Evolutionary conservation across 2,329 filamentous ascomycete species (phyloP).

Genomic region (Pestalotiopsis sp.): DNA sequence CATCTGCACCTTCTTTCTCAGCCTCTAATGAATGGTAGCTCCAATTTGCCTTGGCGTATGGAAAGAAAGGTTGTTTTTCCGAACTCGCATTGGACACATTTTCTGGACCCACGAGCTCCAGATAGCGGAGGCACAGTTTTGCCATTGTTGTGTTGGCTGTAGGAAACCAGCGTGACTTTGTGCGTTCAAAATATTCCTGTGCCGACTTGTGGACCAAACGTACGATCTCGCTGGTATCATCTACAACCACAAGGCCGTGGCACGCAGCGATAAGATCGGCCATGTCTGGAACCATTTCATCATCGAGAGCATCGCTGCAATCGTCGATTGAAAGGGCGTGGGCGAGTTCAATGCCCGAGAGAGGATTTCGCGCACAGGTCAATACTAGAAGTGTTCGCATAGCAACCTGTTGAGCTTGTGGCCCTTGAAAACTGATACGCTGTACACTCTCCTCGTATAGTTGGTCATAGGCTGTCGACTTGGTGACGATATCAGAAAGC

Average conservation of each 20-base stretch:
- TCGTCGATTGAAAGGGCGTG: conserved; percentile 41
- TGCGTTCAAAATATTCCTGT: conserved; percentile 43
- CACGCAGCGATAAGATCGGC: neutral
- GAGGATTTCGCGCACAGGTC: conserved; percentile 31
- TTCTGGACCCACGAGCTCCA: conserved; percentile 14
- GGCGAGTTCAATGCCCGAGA: conserved; percentile 36
- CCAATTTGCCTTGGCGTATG: neutral
- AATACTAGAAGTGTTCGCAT: conserved; percentile 41
- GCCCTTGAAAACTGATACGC: conserved; percentile 6
- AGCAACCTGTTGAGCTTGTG: conserved; percentile 30
- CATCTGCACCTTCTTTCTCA: neutral
- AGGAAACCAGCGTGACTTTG: conserved; percentile 29
- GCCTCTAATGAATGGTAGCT: neutral
- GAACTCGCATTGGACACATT: neutral
- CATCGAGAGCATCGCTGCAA: conserved; percentile 26
- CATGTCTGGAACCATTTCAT: conserved; percentile 29
- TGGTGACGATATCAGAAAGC: neutral
- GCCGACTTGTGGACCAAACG: conserved; percentile 47
- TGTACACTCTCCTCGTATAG: neutral
- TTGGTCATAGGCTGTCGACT: neutral
- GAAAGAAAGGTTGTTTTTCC: neutral
- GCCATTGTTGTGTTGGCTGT: conserved; percentile 28
- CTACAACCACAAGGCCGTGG: conserved; percentile 38
- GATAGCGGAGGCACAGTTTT: conserved; percentile 35
- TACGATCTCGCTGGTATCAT: conserved; percentile 18